phyloP scores from a whole-genome alignment of 2,329 filamentous ascomycete species.

The Alternaria angustiovoidea region DNA sequence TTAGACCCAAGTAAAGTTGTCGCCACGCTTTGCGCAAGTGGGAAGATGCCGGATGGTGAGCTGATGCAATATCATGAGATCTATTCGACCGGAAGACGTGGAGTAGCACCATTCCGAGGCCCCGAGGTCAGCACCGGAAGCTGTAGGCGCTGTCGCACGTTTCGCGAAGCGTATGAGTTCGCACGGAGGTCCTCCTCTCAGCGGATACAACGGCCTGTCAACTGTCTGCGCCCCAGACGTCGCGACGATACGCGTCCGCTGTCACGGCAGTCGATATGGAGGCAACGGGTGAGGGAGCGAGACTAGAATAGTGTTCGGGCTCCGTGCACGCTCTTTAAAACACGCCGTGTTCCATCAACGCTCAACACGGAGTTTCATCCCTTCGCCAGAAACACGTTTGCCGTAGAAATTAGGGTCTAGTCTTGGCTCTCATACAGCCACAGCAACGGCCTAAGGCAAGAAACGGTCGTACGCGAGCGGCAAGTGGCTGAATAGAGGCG shows the following conservation, averaged over 20 bases:
- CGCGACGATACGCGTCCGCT: conserved; percentile 13
- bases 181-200: conserved; percentile 9
- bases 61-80: conserved; percentile 1
- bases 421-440: conserved; percentile 41
- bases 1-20: not conserved
- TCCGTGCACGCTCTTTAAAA: conserved; percentile 22
- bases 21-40: not conserved
- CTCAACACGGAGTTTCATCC: conserved; percentile 45
- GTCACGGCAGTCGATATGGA: conserved; percentile 13
- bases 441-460: conserved; percentile 31
- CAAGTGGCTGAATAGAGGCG: conserved; percentile 41
- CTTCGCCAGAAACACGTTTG: conserved; percentile 39
- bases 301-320: conserved; percentile 2
- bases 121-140: not conserved
- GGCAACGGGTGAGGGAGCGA: conserved; percentile 6
- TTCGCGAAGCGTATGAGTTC: conserved; percentile 1
- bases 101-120: not conserved
- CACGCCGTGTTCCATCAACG: conserved; percentile 34
- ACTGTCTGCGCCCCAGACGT: conserved; percentile 18
- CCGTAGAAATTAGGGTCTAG: conserved; percentile 19
- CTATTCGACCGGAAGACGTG: not conserved
- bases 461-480: conserved; percentile 18
- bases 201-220: conserved; percentile 19
- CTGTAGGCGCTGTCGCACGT: conserved; percentile 3
- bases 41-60: not conserved